These are phyloP conservation scores for Candida smagusa DNA, from an alignment of 1,139 yeast genomes.

Conservation along the genomic window DNA sequence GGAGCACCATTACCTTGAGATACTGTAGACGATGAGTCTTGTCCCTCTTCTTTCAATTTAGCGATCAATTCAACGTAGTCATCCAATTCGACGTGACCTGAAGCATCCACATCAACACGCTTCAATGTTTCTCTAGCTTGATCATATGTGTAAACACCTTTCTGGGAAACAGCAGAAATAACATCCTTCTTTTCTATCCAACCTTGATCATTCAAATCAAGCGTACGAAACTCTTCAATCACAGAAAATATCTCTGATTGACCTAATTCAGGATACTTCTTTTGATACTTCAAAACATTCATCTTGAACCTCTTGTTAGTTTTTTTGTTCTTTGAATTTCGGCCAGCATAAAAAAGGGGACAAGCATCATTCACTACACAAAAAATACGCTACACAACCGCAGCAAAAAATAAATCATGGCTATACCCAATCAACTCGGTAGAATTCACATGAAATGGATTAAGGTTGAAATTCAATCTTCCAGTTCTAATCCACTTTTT, in stretches of 20 bases:
- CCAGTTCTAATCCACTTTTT: no score
- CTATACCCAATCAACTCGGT: no score
- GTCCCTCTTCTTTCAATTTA: slow-evolving; percentile 52
- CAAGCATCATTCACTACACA: no score
- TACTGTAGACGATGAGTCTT: slow-evolving; percentile 21
- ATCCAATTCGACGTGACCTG: slow-evolving; percentile 94
- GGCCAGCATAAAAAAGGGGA: no score
- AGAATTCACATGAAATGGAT: no score
- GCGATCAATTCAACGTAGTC: slow-evolving; percentile 89
- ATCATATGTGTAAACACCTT: slow-evolving; percentile 83
- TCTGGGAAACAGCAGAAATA: slow-evolving; percentile 74
- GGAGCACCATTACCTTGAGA: slow-evolving; percentile 9
- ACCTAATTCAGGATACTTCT: slow-evolving; percentile 78
- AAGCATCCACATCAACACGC: slow-evolving; percentile 88
- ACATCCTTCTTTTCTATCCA: slow-evolving; percentile 91
- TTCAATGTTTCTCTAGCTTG: slow-evolving; percentile 92
- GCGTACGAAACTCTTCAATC: slow-evolving; percentile 71
- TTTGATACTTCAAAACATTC: slow-evolving; percentile 58
- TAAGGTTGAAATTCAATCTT: no score
- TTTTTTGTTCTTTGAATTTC: no score
- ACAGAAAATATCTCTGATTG: slow-evolving; percentile 84
- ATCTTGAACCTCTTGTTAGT: slow-evolving; percentile 15
- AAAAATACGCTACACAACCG: no score
- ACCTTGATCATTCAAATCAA: slow-evolving; percentile 92
- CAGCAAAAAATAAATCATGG: no score